Conservation (phyloP, 2,329 filamentous ascomycete genomes). For the Annulohypoxylon truncatum region DNA sequence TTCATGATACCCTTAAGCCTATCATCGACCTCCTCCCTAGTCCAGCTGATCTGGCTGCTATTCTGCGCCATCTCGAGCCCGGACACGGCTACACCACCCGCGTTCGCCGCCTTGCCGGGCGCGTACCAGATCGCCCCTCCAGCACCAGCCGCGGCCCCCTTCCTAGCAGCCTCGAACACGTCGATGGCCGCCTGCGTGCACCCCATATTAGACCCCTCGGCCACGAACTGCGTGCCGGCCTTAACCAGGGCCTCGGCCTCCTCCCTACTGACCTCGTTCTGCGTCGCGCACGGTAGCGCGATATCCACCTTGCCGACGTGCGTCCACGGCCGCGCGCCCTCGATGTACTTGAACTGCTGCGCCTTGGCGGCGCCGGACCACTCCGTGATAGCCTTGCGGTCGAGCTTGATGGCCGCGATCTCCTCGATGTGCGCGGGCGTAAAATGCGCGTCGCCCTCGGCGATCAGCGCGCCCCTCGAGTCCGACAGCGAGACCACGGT, state of each 20-base stretch:
- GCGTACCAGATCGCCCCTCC: constrained; percentile 93
- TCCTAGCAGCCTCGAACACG: constrained; percentile 80
- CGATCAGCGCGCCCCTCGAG: constrained; percentile 85
- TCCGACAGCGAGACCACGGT: constrained; percentile 94
- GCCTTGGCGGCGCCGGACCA: constrained; percentile 70
- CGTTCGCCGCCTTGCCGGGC: constrained; percentile 96
- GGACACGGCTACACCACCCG: constrained; percentile 95
- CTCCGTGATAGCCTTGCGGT: constrained; percentile 83
- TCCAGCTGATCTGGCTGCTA: constrained; percentile 86
- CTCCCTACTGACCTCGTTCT: constrained; percentile 95
- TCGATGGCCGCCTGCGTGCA: constrained; percentile 97
- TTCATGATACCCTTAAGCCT: constrained; percentile 97
- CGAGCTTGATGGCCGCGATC: constrained; percentile 88
- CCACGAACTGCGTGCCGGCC: constrained; percentile 84
- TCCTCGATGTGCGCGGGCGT: constrained; percentile 80
- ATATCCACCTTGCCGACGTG: constrained; percentile 92
- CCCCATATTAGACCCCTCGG: constrained; percentile 99
- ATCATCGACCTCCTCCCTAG: constrained; percentile 86
- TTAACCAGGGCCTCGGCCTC: constrained; percentile 86
- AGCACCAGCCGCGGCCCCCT: too few species aligned
- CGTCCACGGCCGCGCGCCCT: constrained; percentile 88
- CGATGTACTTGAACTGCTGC: constrained; percentile 81
- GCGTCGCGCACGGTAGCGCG: constrained; percentile 91
- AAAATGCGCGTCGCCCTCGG: constrained; percentile 76
- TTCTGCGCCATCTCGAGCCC: constrained; percentile 99